These are phyloP conservation scores for Populus euphratica DNA, from an alignment of 345 rosid species.

Conservation along the genomic window DNA sequence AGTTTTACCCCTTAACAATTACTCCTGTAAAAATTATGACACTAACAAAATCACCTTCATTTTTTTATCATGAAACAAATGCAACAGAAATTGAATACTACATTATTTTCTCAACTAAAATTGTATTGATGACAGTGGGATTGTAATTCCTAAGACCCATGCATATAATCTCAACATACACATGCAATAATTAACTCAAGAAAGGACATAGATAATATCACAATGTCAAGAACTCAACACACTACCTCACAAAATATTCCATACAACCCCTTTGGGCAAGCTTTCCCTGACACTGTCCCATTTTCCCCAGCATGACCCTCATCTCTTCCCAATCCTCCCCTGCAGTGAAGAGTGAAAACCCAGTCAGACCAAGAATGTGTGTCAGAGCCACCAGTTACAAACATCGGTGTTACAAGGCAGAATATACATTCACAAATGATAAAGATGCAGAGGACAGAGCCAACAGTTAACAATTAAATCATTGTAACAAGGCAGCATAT, in stretches of 20 bases:
- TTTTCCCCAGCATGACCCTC: conserved; percentile 59
- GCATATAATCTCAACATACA: not conserved
- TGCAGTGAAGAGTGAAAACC: conserved; percentile 17
- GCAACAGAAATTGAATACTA: not conserved
- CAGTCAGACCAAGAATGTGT: not conserved
- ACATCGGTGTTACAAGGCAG: not conserved
- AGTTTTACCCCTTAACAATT: not conserved
- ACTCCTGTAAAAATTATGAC: not conserved
- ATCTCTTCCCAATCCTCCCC: conserved; percentile 72
- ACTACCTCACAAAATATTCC: conserved; percentile 86
- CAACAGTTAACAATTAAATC: not conserved
- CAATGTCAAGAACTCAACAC: conserved; percentile 2
- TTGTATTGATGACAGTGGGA: not conserved
- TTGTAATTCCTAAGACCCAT: not conserved
- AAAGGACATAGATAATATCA: not conserved
- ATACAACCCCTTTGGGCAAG: conserved; percentile 89
- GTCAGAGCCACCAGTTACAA: not conserved
- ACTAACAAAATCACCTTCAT: not conserved
- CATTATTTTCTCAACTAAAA: not conserved
- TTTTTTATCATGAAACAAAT: not conserved
- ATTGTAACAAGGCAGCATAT: not conserved
- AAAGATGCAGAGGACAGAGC: not conserved
- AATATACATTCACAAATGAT: too few species aligned
- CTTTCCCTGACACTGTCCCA: conserved; percentile 86
- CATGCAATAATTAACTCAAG: not conserved